phyloP scores from a whole-genome alignment of 768 basidiomycete genomes.

The Piloderma croceum region DNA sequence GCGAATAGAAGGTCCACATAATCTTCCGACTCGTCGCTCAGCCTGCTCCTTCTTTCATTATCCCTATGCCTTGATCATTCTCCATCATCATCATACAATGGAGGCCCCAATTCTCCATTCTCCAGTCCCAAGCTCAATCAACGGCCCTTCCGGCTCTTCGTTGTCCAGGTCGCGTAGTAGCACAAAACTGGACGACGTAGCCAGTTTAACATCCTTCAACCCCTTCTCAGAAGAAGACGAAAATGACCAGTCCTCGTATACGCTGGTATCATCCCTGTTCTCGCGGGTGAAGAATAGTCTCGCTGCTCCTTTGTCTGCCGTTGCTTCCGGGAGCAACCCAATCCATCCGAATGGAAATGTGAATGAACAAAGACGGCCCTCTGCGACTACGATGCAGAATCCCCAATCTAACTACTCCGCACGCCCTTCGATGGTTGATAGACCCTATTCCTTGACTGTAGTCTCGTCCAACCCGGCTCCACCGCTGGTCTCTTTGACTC shows the following conservation, averaged over 20 bases:
- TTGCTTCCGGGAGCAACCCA: conserved; percentile 33
- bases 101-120: conserved; percentile 28
- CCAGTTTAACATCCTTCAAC: conserved; percentile 80
- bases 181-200: conserved; percentile 58
- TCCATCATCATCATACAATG: conserved; percentile 16
- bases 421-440: conserved; percentile 45
- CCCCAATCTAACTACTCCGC: conserved; percentile 44
- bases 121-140: conserved; percentile 26
- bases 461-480: conserved; percentile 60
- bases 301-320: conserved; percentile 56
- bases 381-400: conserved; percentile 37
- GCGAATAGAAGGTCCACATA: too few species aligned
- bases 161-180: conserved; percentile 62
- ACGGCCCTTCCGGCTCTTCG: conserved; percentile 39
- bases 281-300: conserved; percentile 79
- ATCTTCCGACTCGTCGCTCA: too few species aligned
- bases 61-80: conserved; percentile 1
- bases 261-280: conserved; percentile 74
- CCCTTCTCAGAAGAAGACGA: conserved; percentile 93
- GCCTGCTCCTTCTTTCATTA: too few species aligned
- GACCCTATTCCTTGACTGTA: conserved; percentile 51
- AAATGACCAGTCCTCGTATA: conserved; percentile 81
- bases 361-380: conserved; percentile 45
- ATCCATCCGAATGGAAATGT: conserved; percentile 24
- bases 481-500: conserved; percentile 79